Percentiles rank a stretch among this genome's conserved stretches.
These are phyloP conservation scores for Leonotis leonurus DNA, from an alignment of 257 asterid species.

Conservation along the genomic window DNA sequence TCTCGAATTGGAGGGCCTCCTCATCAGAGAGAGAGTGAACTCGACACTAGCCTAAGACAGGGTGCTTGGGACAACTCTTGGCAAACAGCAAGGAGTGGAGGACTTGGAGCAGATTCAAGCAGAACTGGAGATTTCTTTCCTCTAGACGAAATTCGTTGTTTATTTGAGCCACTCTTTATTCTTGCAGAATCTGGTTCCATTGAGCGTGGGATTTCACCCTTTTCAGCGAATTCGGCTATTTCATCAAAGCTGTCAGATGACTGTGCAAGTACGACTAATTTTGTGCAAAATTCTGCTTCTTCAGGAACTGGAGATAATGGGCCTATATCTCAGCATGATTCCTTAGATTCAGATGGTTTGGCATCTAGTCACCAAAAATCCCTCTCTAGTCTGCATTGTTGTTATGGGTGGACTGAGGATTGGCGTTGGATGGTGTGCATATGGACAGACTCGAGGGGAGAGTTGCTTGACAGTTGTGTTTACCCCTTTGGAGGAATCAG, in stretches of 20 bases:
- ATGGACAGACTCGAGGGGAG: constrained; percentile 99
- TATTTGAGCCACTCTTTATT: constrained; percentile 93
- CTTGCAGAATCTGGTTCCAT: constrained; percentile 93
- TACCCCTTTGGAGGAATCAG: constrained; percentile 97
- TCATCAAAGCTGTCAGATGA: constrained; percentile 73
- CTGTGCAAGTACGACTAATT: constrained; percentile 61
- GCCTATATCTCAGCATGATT: constrained; percentile 55
- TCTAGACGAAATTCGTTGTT: constrained; percentile 66
- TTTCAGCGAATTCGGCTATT: constrained; percentile 49
- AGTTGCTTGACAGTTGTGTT: constrained; percentile 80
- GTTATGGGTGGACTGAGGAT: constrained; percentile 99
- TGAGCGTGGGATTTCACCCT: constrained; percentile 75
- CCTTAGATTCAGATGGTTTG: constrained; percentile 63
- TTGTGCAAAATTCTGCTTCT: constrained; percentile 60
- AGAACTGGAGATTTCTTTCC: constrained; percentile 58
- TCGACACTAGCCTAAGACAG: constrained; percentile 76
- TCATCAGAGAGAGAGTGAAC: constrained; percentile 81
- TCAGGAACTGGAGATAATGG: constrained; percentile 74
- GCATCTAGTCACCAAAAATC: constrained; percentile 65
- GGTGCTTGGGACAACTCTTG: constrained; percentile 93
- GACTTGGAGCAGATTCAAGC: constrained; percentile 60
- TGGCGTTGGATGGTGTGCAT: constrained; percentile 99
- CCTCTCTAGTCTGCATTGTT: constrained; percentile 88
- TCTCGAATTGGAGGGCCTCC: constrained; percentile 61
- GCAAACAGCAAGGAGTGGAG: constrained; percentile 79